A percentile compares a stretch with the other conserved stretches of the same genome.
Conservation (phyloP, 2,329 filamentous ascomycete species). For the Penicillium sp. region DNA sequence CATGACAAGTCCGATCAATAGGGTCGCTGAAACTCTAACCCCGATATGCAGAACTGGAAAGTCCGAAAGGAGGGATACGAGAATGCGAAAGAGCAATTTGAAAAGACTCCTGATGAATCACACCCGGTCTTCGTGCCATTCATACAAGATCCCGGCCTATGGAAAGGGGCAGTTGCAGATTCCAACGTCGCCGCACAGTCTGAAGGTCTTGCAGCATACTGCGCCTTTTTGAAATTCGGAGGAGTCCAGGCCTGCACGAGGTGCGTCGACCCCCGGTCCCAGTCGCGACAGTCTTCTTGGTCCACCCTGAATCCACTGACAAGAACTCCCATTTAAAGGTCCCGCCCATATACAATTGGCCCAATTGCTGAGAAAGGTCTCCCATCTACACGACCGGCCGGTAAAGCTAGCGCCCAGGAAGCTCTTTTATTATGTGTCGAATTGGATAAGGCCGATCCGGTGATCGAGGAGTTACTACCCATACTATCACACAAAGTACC, state of each 20-base stretch:
- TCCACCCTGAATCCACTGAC: neutral
- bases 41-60: conserved; percentile 73
- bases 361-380: conserved; percentile 90
- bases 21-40: conserved; percentile 19
- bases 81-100: conserved; percentile 83
- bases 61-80: conserved; percentile 93
- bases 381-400: conserved; percentile 79
- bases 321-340: conserved; percentile 47
- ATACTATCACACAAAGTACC: conserved; percentile 83
- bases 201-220: conserved; percentile 83
- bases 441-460: conserved; percentile 76
- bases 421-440: conserved; percentile 86
- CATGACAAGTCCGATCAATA: neutral
- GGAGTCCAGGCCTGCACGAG: conserved; percentile 74
- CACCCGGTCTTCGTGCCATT: conserved; percentile 87
- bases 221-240: conserved; percentile 88
- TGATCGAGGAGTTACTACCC: conserved; percentile 87
- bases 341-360: conserved; percentile 69
- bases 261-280: conserved; percentile 35
- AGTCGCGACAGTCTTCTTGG: neutral
- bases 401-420: conserved; percentile 82
- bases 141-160: conserved; percentile 75
- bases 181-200: conserved; percentile 96
- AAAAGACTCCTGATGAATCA: conserved; percentile 76
- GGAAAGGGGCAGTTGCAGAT: conserved; percentile 90